Percentiles rank a stretch among this genome's conserved stretches.
phyloP scores from a whole-genome alignment of 768 basidiomycete genomes.

The Hortiboletus flavorubellus region DNA sequence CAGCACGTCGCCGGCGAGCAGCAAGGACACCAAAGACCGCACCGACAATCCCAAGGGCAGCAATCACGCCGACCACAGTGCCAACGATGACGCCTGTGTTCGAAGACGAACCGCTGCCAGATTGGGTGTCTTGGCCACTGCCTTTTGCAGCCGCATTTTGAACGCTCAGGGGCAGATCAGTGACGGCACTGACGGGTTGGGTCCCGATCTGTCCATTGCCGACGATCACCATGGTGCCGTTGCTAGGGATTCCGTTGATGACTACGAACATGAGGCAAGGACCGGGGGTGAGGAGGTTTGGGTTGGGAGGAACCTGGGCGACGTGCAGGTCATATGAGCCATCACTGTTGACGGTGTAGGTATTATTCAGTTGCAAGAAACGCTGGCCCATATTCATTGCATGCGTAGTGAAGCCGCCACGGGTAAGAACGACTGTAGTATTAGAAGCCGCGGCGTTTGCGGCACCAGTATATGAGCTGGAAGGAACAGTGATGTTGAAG shows the following conservation, averaged over 20 bases:
- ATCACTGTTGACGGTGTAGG: constrained; percentile 76
- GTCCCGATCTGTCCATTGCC: constrained; percentile 75
- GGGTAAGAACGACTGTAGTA: constrained; percentile 74
- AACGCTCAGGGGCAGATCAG: constrained; percentile 35
- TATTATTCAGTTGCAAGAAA: constrained; percentile 78
- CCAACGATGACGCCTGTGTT: constrained; percentile 27
- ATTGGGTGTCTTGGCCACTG: constrained; percentile 12
- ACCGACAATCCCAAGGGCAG: constrained; percentile 28
- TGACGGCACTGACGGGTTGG: constrained; percentile 47
- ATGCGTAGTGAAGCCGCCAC: constrained; percentile 83
- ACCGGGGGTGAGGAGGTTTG: constrained; percentile 87
- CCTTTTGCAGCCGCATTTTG: constrained; percentile 42
- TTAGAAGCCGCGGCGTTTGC: constrained; percentile 72
- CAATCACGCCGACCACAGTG: constrained; percentile 30
- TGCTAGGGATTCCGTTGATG: constrained; percentile 81
- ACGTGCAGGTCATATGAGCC: constrained; percentile 79
- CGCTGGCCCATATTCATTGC: constrained; percentile 91
- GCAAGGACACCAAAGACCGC: constrained; percentile 44
- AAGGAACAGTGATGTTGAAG: constrained; percentile 74
- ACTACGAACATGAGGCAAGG: constrained; percentile 83
- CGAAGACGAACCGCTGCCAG: constrained; percentile 21
- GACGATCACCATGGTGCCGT: constrained; percentile 71
- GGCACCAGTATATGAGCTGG: constrained; percentile 59
- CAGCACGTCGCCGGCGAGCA: constrained; percentile 48
- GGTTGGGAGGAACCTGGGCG: constrained; percentile 77